Evolutionary conservation across 768 basidiomycete genomes (phyloP), one percentile per base, ranked within the genome.

Genomic region (Agrocybe chaxingu): DNA sequence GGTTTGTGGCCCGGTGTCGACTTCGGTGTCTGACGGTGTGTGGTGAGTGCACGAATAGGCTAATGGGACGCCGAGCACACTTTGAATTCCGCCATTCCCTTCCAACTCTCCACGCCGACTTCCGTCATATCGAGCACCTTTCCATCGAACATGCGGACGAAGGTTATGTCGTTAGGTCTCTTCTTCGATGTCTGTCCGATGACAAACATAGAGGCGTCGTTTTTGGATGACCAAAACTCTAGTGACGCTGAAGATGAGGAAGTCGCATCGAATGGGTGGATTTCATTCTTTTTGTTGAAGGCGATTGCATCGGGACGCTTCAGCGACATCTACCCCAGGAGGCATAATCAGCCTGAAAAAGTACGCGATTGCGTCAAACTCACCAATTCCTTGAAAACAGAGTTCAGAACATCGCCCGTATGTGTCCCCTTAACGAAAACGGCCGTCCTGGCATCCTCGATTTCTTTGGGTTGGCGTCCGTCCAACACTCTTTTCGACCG

Each of bases 101-200:
- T 77, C 62, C 85, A 93, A 39, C 72, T 78, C 47, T 93, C 90
- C 24, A 98, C 84, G 1, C 96, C 94, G 7, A 97, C 71, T 70
- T 98, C 97, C 51, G 92, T 80, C 92, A 98, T 96, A 67, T 99
- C 97, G 61, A 98, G 71, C 33, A 98, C 81, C 62, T 81, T 75
- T 37, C 83, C 78, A 56, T 97, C 88, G 57, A 85, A 98, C 79
- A 87, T 94, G 48, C 97, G 73, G 5, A 85, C 89, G 60, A 98
- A 82, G 0, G 87, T 83, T 54, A 99, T 67, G 19, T 89, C 85
- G 59, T 98, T 78, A 7, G 96, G 97, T 45, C 94, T 75, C 65
- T 99, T 99, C 71, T 99, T 99, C 24, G 86, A 91, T 60, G 87
- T 92, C 60, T 94, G 87, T 1, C 93, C 97, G 32, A 97, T 71